phyloP scores from a whole-genome alignment of 2,329 filamentous ascomycete genomes.

The Fusarium keratoplasticum region DNA sequence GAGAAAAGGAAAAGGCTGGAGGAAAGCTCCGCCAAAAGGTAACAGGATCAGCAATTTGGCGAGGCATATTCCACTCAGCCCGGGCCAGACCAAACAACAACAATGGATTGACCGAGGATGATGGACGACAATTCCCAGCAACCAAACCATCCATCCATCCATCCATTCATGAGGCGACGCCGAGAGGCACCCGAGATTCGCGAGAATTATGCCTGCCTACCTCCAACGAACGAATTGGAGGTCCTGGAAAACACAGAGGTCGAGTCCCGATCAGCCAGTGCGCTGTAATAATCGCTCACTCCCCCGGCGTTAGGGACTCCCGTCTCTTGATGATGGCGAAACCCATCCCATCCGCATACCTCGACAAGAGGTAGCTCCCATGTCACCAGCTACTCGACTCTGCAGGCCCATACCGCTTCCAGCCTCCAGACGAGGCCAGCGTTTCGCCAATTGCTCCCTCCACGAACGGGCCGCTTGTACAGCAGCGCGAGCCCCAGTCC shows the following conservation, averaged over 20 bases:
- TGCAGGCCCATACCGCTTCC: constrained; percentile 10
- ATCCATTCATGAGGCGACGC: not conserved
- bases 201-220: not conserved
- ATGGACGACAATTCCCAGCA: not conserved
- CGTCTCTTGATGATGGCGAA: constrained; percentile 5
- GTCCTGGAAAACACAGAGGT: not conserved
- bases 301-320: not conserved
- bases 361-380: constrained; percentile 21
- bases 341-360: constrained; percentile 13
- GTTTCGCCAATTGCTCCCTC: constrained; percentile 27
- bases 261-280: not conserved
- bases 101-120: not conserved
- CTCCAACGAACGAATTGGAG: not conserved
- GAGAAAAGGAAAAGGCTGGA: constrained; percentile 3
- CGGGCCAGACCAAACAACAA: not conserved
- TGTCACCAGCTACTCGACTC: constrained; percentile 30
- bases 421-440: constrained; percentile 1
- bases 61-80: constrained; percentile 30
- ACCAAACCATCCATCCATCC: not conserved
- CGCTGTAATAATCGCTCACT: constrained; percentile 34
- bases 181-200: constrained; percentile 3
- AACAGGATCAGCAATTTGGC: constrained; percentile 9
- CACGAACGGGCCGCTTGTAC: constrained; percentile 36
- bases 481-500: constrained; percentile 21
- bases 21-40: constrained; percentile 17